These are phyloP conservation scores for Dimocarpus longan DNA, from an alignment of 345 rosid genomes.

Conservation along the genomic window DNA sequence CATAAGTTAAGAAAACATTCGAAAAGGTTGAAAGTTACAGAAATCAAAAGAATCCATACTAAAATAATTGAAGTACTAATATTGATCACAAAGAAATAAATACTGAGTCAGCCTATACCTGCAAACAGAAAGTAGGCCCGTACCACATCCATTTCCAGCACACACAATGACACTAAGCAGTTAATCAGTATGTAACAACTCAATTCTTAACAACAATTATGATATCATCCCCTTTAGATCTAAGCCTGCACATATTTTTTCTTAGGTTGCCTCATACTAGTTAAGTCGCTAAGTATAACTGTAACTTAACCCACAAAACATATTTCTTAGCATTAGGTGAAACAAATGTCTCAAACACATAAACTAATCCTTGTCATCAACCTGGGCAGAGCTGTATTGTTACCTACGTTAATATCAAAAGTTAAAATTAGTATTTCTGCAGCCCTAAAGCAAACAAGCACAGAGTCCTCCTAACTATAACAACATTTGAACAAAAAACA, in stretches of 20 bases:
- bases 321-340: neutral
- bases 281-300: neutral
- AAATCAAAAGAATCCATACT: slow-evolving; percentile 6
- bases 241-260: neutral
- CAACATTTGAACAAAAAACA: neutral
- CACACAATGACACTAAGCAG: neutral
- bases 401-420: neutral
- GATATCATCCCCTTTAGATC: neutral
- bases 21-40: neutral
- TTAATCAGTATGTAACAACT: neutral
- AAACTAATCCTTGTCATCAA: slow-evolving; percentile 1
- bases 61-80: neutral
- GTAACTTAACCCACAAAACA: neutral
- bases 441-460: neutral
- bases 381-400: neutral
- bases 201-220: neutral
- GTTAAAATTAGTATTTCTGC: neutral
- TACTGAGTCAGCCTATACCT: neutral
- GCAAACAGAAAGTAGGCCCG: neutral
- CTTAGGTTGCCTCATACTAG: neutral
- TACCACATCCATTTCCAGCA: neutral
- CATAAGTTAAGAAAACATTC: neutral
- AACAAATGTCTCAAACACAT: neutral
- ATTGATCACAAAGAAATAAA: neutral
- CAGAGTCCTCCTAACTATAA: neutral